These are phyloP conservation scores for Ophiognomonia clavigignenti-juglandacearum DNA, from an alignment of 2,329 filamentous ascomycete species.

Conservation along the genomic window DNA sequence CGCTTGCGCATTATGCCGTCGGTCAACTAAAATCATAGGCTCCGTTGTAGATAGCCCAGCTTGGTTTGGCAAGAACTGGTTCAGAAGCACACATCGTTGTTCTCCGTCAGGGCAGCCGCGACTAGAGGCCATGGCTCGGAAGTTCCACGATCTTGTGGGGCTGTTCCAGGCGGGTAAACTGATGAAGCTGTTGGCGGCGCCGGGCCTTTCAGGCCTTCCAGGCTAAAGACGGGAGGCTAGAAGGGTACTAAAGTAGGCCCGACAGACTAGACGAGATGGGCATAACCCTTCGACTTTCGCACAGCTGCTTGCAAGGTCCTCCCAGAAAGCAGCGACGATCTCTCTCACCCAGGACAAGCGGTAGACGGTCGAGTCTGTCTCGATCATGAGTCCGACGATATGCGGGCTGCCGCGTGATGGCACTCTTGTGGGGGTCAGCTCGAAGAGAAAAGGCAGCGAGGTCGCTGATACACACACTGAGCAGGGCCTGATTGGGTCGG, in stretches of 20 bases:
- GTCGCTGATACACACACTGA: background rate
- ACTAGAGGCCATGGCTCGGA: background rate
- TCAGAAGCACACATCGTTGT: slow-evolving; percentile 4
- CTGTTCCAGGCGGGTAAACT: slow-evolving; percentile 28
- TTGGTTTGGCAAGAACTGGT: background rate
- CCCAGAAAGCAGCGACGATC: too few relatives aligned
- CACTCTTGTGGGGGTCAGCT: slow-evolving; percentile 14
- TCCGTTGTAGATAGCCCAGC: background rate
- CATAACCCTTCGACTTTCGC: slow-evolving; percentile 1
- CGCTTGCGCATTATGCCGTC: too few relatives aligned
- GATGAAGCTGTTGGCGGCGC: slow-evolving; percentile 30
- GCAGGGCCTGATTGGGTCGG: slow-evolving; percentile 6
- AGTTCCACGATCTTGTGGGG: too few relatives aligned
- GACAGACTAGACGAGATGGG: slow-evolving; percentile 22
- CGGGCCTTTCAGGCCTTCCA: too few relatives aligned
- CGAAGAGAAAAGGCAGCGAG: slow-evolving; percentile 1
- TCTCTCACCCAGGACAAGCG: too few relatives aligned
- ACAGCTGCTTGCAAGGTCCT: too few relatives aligned
- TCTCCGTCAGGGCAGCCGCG: slow-evolving; percentile 3
- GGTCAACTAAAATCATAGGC: background rate
- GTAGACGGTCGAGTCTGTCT: too few relatives aligned
- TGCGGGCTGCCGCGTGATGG: slow-evolving; percentile 11
- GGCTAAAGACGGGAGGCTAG: slow-evolving; percentile 37
- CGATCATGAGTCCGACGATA: slow-evolving; percentile 1
- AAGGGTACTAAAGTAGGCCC: slow-evolving; percentile 9